phyloP scores from a whole-genome alignment of 106 monocot species.

The Chionographis japonica region DNA sequence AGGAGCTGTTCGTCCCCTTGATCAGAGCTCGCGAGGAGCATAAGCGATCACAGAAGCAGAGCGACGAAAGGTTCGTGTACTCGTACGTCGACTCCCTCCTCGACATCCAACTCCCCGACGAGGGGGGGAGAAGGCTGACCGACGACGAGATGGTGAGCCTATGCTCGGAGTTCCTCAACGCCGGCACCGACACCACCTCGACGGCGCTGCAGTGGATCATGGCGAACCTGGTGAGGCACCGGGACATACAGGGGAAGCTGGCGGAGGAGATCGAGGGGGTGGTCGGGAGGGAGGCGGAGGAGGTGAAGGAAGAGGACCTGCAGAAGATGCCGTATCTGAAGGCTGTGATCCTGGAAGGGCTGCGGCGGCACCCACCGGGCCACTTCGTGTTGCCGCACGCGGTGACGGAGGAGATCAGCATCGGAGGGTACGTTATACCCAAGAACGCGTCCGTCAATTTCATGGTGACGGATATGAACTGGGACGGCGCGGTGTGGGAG shows the following conservation, averaged over 20 bases:
- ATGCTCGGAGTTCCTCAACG: slow-evolving; percentile 26
- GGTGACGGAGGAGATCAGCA: not conserved
- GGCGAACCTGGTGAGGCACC: slow-evolving; percentile 32
- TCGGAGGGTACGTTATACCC: not conserved
- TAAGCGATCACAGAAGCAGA: no score
- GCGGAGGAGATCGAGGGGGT: slow-evolving; percentile 17
- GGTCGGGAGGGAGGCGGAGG: not conserved
- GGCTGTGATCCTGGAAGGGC: slow-evolving; percentile 25
- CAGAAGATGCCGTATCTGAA: slow-evolving; percentile 21
- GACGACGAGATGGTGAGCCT: no score
- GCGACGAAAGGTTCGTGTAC: no score
- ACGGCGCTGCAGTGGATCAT: slow-evolving; percentile 32
- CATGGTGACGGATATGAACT: not conserved
- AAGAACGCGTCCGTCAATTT: not conserved
- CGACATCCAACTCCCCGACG: no score
- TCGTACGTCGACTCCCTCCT: no score
- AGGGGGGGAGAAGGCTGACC: no score
- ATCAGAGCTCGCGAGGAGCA: not conserved
- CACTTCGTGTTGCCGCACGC: slow-evolving; percentile 22
- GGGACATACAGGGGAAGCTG: slow-evolving; percentile 17
- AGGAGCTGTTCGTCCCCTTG: not conserved
- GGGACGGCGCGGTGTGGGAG: slow-evolving; percentile 1
- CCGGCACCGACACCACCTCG: slow-evolving; percentile 26
- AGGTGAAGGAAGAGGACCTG: slow-evolving; percentile 10
- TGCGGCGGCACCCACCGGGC: slow-evolving; percentile 28